A percentile compares a stretch with the other conserved stretches of the same genome.
Evolutionary conservation across 352 stramenopile species (phyloP).

Genomic region (Phytophthora hibernalis): DNA sequence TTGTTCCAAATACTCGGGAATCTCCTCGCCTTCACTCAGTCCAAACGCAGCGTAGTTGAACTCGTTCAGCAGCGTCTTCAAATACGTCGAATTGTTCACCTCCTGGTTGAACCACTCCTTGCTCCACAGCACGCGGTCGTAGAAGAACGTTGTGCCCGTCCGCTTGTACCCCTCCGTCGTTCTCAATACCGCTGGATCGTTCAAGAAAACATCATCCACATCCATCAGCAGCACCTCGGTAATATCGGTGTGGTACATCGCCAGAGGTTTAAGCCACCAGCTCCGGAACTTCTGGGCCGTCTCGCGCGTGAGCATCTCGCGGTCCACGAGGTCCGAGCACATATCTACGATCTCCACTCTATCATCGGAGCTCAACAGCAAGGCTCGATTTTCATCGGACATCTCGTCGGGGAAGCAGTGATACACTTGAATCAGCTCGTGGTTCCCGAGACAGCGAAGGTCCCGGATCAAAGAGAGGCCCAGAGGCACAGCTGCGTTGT

Average conservation of each 20-base stretch:
- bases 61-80: conserved; percentile 48
- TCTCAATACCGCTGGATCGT: conserved; percentile 48
- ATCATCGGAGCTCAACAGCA: conserved; percentile 25
- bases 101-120: conserved; percentile 40
- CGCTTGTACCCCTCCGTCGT: conserved; percentile 40
- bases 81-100: conserved; percentile 39
- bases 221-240: conserved; percentile 50
- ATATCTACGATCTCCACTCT: conserved; percentile 47
- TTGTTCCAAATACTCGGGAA: conserved; percentile 44
- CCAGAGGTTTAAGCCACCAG: conserved; percentile 54
- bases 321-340: conserved; percentile 36
- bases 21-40: conserved; percentile 8
- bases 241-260: conserved; percentile 42
- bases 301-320: conserved; percentile 23
- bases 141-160: conserved; percentile 55
- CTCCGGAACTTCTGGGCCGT: conserved; percentile 37
- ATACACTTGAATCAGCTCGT: too few relatives aligned
- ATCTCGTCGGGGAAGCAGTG: conserved; percentile 27
- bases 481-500: too few relatives aligned
- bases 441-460: too few relatives aligned
- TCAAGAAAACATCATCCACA: conserved; percentile 56
- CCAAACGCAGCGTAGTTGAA: conserved; percentile 57
- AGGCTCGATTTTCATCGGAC: conserved; percentile 22
- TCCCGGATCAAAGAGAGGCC: too few relatives aligned
- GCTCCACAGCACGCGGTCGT: conserved; percentile 41